Base-by-base conservation (phyloP, 2,329 filamentous ascomycete genomes). In the Dissoconium aciculare region DNA sequence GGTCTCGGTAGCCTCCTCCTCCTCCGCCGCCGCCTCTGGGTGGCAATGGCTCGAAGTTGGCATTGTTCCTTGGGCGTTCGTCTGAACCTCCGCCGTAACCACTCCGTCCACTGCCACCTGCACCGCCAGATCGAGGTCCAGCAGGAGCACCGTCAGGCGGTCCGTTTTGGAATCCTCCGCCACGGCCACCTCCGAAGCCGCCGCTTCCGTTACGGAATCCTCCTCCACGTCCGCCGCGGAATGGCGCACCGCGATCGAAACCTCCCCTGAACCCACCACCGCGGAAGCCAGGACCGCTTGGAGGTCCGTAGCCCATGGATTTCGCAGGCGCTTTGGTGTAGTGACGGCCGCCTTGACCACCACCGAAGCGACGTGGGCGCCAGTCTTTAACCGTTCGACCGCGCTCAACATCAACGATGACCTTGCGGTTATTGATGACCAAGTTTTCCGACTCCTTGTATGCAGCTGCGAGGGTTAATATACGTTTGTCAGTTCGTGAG, bases 381-480 rank as follows among this genome's bases (percentile, higher is more conserved):
- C 89, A 98, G 28, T 79, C 83, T 51, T 81, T 80, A 24, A 94
- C 83, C 17, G 89, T 95, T 45, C 89, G 78, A 44, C 89, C 89
- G 51, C 89, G 77, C 60, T 98, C 89, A 38, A 95, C 87, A 53
- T 98, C 89, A 49, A 95, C 84, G 52, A 93, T 74, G 50, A 95
- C 81, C 47, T 78, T 75, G 51, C 87, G 75, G 53, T 91, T 85
- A 55, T 84, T 91, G 61, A 98, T 93, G 45, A 78, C 76, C 51
- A 93, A 79, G 43, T 82, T 6, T 67, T 95, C 85, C 43, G 70
- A 74, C 51, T 76, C 72, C 52, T 78, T 92, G 66, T 94, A 75
- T 58, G 89, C 89, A 67, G 85, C 89, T 93, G 69, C 60, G 57
- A 57, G 54, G 57, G 11, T 36, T 4, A 13, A 26, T 34, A 46